Evolutionary conservation across 306 rosid genomes (phyloP), one percentile per base, ranked within the genome.

Genomic region (Gastrolobium villosum): DNA sequence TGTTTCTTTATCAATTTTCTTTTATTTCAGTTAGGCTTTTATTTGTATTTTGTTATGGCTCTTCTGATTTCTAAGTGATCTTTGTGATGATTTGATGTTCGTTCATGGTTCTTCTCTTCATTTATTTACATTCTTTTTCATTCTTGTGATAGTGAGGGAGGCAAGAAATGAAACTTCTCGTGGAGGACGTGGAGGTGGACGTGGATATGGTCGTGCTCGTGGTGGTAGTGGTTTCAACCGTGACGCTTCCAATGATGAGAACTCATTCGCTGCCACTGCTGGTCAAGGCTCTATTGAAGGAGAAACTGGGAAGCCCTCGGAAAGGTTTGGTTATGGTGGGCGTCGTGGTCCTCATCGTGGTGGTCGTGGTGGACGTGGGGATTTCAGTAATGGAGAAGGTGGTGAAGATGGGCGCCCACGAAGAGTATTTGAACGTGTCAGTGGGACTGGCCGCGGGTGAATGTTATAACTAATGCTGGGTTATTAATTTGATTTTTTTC

Each of bases 401-500:
- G 87, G 81, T 75, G 94, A 92, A 43, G 94, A 78, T 4, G 97
- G 85, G 52, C 89, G 56, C 37, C 81, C 87, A n/a, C 82, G 86
- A 37, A 85, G 97, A 76, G 56, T 3, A 64, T 88, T 62, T 85
- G 94, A 92, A 10, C 95, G 94, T 44, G 91, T 59, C 62, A 92
- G 95, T 67, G 94, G 94, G 74, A 88, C 91, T 78, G 97, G 97
- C 5, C 89, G 76, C 4, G 90, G 94, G 97, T 92, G 44, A 75
- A 28, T 70, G 31, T 69, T 36, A 37, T 61, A 46, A 15, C 53
- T 14, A 10, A 55, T 4, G 3, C 32, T 7, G 2, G 0, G 1
- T 50, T 53, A 3, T 82, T 32, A 0, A 2, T 40, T 40, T 46
- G 5, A 34, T 36, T 15, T 14, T 80, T 70, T 10, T 65, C 36